phyloP scores from a whole-genome alignment of 495 filamentous ascomycete species.

The Endocarpon pusillum region DNA sequence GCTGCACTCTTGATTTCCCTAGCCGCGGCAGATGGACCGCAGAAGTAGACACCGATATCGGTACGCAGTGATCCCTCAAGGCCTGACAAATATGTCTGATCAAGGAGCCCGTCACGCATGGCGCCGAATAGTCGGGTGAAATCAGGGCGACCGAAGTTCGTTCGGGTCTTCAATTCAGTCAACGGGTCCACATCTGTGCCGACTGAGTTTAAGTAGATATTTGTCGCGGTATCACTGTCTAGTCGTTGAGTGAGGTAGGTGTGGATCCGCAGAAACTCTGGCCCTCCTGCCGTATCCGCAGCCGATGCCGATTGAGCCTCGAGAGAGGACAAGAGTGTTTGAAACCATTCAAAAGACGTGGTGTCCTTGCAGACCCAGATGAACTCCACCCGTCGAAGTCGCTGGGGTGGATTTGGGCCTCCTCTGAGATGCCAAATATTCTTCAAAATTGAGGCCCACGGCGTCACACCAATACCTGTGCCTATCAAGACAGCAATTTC shows the following conservation, averaged over 20 bases:
- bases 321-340: conserved; percentile 79
- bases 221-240: conserved; percentile 79
- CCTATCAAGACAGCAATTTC: conserved; percentile 52
- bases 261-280: conserved; percentile 93
- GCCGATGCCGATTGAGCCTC: conserved; percentile 64
- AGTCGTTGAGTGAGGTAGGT: conserved; percentile 92
- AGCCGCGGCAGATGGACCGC: conserved; percentile 66
- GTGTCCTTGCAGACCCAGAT: conserved; percentile 99
- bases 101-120: conserved; percentile 75
- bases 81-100: conserved; percentile 70
- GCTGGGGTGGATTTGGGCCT: conserved; percentile 65
- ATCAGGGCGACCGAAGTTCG: conserved; percentile 91
- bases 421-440: conserved; percentile 95
- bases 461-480: conserved; percentile 57
- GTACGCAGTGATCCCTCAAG: conserved; percentile 52
- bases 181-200: conserved; percentile 75
- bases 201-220: conserved; percentile 92
- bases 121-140: conserved; percentile 64
- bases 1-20: conserved; percentile 74
- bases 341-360: conserved; percentile 96
- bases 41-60: conserved; percentile 96
- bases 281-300: conserved; percentile 44
- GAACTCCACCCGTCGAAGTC: conserved; percentile 90
- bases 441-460: conserved; percentile 71
- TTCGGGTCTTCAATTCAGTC: conserved; percentile 74